Evolutionary conservation across 345 rosid species (phyloP).

Genomic region (Gossypium raimondii): DNA sequence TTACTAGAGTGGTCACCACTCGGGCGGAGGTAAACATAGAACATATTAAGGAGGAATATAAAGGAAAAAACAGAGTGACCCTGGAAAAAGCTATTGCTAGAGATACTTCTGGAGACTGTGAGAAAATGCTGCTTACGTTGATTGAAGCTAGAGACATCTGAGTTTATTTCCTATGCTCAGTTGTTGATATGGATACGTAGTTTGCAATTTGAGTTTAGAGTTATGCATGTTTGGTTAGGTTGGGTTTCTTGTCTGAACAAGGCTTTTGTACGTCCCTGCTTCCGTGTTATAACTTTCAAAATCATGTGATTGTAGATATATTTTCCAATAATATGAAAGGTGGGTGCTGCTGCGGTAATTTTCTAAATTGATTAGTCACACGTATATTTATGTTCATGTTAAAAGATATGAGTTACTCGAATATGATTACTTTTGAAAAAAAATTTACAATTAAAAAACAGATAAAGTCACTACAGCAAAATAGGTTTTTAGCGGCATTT

Average conservation of each 20-base stretch:
- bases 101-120: constrained; percentile 71
- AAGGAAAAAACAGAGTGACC: constrained; percentile 62
- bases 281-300: neutral
- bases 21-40: constrained; percentile 83
- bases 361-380: no score
- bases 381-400: no score
- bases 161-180: constrained; percentile 12
- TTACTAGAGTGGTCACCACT: constrained; percentile 68
- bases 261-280: neutral
- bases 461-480: no score
- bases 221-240: constrained; percentile 3
- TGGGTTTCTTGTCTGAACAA: neutral
- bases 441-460: no score
- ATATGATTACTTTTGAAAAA: no score
- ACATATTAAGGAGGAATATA: constrained; percentile 73
- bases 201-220: neutral
- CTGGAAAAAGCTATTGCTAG: constrained; percentile 64
- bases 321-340: neutral
- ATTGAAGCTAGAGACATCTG: constrained; percentile 56
- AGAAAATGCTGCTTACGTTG: constrained; percentile 69
- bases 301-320: neutral
- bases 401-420: no score
- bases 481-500: no score
- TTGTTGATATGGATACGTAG: neutral
- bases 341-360: neutral